These are phyloP conservation scores for Clitopilus hobsonii DNA, from an alignment of 768 basidiomycete genomes.

Conservation along the genomic window DNA sequence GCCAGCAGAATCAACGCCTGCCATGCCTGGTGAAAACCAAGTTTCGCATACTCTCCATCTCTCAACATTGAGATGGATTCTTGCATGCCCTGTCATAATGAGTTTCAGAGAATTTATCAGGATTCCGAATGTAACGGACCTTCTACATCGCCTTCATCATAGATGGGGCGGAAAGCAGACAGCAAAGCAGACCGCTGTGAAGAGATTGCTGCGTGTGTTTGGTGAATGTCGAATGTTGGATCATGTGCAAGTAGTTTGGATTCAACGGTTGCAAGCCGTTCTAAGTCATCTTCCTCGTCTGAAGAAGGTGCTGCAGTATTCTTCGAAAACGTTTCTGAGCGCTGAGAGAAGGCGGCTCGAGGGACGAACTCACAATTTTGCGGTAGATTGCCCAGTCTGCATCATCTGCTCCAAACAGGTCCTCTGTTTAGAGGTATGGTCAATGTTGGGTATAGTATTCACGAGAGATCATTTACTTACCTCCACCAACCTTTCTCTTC, in stretches of 20 bases:
- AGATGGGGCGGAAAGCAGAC: conserved; percentile 77
- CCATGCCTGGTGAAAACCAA: conserved; percentile 91
- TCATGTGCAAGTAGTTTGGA: conserved; percentile 78
- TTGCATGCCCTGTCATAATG: conserved; percentile 44
- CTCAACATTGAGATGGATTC: conserved; percentile 88
- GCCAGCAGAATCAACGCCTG: conserved; percentile 91
- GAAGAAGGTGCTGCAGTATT: conserved; percentile 71
- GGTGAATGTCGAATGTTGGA: conserved; percentile 72
- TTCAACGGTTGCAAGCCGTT: conserved; percentile 70
- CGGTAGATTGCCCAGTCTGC: conserved; percentile 98
- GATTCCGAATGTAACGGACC: conserved; percentile 29
- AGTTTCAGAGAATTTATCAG: background rate
- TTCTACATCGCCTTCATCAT: conserved; percentile 70
- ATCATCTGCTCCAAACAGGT: conserved; percentile 90
- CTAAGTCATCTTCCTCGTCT: conserved; percentile 86
- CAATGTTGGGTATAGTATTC: background rate
- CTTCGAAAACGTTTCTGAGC: conserved; percentile 31
- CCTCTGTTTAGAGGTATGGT: conserved; percentile 50
- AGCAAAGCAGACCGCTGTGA: conserved; percentile 81
- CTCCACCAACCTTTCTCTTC: conserved; percentile 77
- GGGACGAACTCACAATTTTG: conserved; percentile 80
- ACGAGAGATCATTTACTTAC: conserved; percentile 44
- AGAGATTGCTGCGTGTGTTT: conserved; percentile 77
- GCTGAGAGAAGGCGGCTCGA: too few relatives aligned
- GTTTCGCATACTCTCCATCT: conserved; percentile 89